phyloP scores from a whole-genome alignment of 768 basidiomycete genomes.

The Clitopilus passeckerianus region DNA sequence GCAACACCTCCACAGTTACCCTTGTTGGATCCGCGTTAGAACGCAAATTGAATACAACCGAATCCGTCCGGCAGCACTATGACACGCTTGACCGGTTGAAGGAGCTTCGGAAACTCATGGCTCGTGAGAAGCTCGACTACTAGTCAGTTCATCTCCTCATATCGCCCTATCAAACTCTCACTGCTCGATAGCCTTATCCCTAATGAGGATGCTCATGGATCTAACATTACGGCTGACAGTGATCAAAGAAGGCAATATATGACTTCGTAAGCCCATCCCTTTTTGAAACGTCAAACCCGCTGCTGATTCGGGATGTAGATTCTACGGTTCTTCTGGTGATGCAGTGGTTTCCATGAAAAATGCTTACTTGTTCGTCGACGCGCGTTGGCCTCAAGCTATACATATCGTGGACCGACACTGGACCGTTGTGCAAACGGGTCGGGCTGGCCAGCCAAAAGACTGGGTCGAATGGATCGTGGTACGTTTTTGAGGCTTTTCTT shows the following conservation, averaged over 20 bases:
- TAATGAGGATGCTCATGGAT: constrained; percentile 77
- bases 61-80: constrained; percentile 42
- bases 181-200: constrained; percentile 56
- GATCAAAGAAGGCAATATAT: constrained; percentile 80
- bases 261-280: constrained; percentile 48
- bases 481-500: constrained; percentile 15
- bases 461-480: constrained; percentile 82
- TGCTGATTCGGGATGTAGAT: constrained; percentile 12
- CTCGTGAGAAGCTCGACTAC: constrained; percentile 63
- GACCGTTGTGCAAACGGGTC: constrained; percentile 58
- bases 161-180: not conserved
- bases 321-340: constrained; percentile 51
- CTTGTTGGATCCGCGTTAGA: constrained; percentile 69
- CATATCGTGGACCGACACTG: constrained; percentile 71
- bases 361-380: constrained; percentile 77
- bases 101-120: constrained; percentile 62
- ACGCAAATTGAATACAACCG: constrained; percentile 63
- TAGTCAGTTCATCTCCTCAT: constrained; percentile 47
- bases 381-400: constrained; percentile 79
- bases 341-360: constrained; percentile 61
- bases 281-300: not conserved
- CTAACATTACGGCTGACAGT: constrained; percentile 72
- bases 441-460: constrained; percentile 48
- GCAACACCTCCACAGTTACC: constrained; percentile 66
- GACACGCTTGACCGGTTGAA: constrained; percentile 60